phyloP scores from a whole-genome alignment of 2,329 filamentous ascomycete genomes.

The Trichoderma harzianum region DNA sequence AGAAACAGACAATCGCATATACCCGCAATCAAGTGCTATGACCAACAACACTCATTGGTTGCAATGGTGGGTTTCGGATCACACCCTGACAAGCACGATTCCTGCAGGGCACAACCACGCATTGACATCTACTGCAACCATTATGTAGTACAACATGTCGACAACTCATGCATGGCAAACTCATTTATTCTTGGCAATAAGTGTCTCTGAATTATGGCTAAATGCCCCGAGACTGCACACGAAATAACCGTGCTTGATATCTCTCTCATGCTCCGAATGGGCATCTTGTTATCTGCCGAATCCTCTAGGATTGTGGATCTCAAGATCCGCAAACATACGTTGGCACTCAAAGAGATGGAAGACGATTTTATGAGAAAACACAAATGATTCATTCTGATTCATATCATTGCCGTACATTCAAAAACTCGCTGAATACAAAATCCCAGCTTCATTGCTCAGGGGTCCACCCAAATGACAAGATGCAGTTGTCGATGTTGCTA shows the following conservation, averaged over 20 bases:
- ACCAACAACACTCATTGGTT: background rate
- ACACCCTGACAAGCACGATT: background rate
- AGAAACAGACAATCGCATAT: background rate
- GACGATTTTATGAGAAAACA: background rate
- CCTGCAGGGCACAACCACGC: background rate
- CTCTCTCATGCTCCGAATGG: background rate
- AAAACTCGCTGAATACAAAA: background rate
- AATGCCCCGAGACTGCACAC: background rate
- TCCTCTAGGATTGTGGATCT: background rate
- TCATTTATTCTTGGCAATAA: background rate
- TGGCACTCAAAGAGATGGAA: background rate
- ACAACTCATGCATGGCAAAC: background rate
- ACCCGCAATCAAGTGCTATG: background rate
- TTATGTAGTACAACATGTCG: background rate
- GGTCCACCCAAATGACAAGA: background rate
- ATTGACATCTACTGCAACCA: background rate
- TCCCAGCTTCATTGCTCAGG: background rate
- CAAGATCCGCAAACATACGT: background rate
- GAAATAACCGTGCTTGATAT: background rate
- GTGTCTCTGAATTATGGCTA: background rate
- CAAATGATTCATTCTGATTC: background rate
- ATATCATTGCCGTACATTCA: background rate
- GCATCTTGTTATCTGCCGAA: background rate
- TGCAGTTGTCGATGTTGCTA: background rate
- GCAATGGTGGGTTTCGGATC: background rate